phyloP scores from a whole-genome alignment of 1,139 yeast species.

The Diutina neorugosa region DNA sequence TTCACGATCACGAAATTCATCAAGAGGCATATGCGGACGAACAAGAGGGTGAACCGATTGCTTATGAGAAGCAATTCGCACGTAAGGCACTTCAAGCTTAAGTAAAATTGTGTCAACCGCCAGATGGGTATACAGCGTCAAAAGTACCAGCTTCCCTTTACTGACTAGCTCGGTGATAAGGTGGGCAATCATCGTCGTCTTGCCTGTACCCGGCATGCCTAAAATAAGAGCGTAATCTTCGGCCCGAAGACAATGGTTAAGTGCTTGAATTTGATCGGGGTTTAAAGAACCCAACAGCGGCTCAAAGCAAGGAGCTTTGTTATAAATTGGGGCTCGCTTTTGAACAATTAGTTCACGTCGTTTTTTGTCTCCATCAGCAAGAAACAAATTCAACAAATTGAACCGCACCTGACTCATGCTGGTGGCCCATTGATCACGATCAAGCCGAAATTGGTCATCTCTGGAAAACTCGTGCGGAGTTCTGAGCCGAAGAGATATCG shows the following conservation, averaged over 20 bases:
- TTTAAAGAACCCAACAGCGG: slow-evolving; percentile 28
- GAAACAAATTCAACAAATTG: slow-evolving; percentile 58
- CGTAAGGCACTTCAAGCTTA: slow-evolving; percentile 36
- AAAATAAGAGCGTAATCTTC: slow-evolving; percentile 69
- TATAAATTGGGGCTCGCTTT: slow-evolving; percentile 26
- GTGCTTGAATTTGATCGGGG: slow-evolving; percentile 57
- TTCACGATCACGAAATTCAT: not conserved
- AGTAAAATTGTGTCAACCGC: slow-evolving; percentile 88
- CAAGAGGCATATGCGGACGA: slow-evolving; percentile 9
- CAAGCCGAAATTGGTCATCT: slow-evolving; percentile 43
- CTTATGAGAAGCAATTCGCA: not conserved
- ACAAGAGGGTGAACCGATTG: slow-evolving; percentile 54
- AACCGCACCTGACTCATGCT: slow-evolving; percentile 70
- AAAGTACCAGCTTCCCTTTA: slow-evolving; percentile 52
- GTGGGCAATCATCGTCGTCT: slow-evolving; percentile 82
- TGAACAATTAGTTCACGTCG: slow-evolving; percentile 57
- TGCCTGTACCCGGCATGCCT: slow-evolving; percentile 99
- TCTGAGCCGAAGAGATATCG: not conserved
- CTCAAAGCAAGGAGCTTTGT: slow-evolving; percentile 9
- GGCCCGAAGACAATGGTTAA: slow-evolving; percentile 50
- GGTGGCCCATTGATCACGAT: slow-evolving; percentile 65
- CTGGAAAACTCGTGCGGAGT: not conserved
- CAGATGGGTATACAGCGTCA: slow-evolving; percentile 87
- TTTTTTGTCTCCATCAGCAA: slow-evolving; percentile 35
- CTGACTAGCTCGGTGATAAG: slow-evolving; percentile 49